These are phyloP conservation scores for Naganishia sp. DNA, from an alignment of 1,284 basidiomycete species.

Conservation along the genomic window DNA sequence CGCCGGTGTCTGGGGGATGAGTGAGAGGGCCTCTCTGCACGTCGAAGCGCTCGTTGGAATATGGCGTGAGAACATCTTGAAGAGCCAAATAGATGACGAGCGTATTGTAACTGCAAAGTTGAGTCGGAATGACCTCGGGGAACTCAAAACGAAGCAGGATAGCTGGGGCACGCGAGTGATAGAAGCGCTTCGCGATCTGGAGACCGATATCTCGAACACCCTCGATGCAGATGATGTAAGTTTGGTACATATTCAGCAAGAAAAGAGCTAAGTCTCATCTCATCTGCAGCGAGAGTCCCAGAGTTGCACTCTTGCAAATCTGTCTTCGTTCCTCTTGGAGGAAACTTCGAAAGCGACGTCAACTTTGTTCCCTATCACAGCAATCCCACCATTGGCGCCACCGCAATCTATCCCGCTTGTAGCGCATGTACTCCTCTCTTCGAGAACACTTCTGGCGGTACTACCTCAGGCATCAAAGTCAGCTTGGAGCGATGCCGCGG, in stretches of 20 bases:
- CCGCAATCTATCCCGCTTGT: constrained; percentile 43
- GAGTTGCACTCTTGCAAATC: neutral
- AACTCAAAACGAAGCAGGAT: constrained; percentile 7
- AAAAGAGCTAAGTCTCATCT: constrained; percentile 5
- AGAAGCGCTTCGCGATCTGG: constrained; percentile 25
- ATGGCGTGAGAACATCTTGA: constrained; percentile 44
- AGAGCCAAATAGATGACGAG: constrained; percentile 22
- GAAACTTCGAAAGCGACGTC: constrained; percentile 35
- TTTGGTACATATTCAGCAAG: neutral
- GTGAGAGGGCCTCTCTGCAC: constrained; percentile 45
- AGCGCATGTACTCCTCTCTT: constrained; percentile 35
- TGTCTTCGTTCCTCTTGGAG: constrained; percentile 14
- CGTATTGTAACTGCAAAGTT: neutral
- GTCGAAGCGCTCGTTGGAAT: constrained; percentile 39
- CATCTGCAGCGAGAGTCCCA: constrained; percentile 31
- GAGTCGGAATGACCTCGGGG: neutral
- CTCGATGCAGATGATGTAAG: constrained; percentile 27
- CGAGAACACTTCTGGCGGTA: constrained; percentile 36
- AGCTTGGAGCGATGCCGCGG: constrained; percentile 38
- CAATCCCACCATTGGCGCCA: constrained; percentile 38
- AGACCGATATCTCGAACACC: constrained; percentile 12
- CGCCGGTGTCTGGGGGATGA: constrained; percentile 48
- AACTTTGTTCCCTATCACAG: constrained; percentile 44
- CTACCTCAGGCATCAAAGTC: constrained; percentile 34
- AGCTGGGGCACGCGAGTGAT: constrained; percentile 32